Evolutionary conservation across 1,284 basidiomycete genomes (phyloP), one percentile per base, ranked within the genome.

Genomic region (Moniliophthora roreri): DNA sequence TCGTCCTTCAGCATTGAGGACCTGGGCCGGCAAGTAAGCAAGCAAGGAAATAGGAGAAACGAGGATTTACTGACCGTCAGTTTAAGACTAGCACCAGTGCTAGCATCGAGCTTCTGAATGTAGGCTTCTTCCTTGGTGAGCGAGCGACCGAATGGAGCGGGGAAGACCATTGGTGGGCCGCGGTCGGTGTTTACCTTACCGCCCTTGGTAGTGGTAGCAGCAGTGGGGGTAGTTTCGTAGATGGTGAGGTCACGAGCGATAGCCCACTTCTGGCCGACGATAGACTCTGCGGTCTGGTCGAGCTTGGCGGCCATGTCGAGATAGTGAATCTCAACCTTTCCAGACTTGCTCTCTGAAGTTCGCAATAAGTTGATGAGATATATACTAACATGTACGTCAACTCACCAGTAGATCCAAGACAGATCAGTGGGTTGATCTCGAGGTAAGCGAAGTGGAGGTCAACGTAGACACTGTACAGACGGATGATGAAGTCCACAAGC

Each of bases 271-370:
- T 94, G 93, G 36, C 97, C 96, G 67, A 94, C 97, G 67, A 99
- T 91, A 71, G 89, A 96, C 77, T 99, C 97, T 54, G 96, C 97
- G 18, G 96, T 99, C 73, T 94, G 92, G 72, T 99, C 97, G 63
- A 99, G 91, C 82, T 99, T 99, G 69, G 96, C 95, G 47, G 96
- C 97, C 95, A 99, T 98, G 73, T 99, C 97, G 63, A 99, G 89
- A 80, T 96, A 98, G 74, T 91, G 89, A 66, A 99, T 95, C 60
- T 87, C 85, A 52, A 89, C 87, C 62, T 87, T 78, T 58, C 82
- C 84, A 62, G 81, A 81, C 26, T 50, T 53, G 37, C 74, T 75
- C 64, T 84, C 76, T 58, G 84, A 58, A 81, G 16, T 15, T 21
- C 13, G 45, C 21, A 36, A 11, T 28, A 15, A 37, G 20, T 1